Conservation (phyloP, 352 stramenopile genomes). For the Pythium dissotocum region DNA sequence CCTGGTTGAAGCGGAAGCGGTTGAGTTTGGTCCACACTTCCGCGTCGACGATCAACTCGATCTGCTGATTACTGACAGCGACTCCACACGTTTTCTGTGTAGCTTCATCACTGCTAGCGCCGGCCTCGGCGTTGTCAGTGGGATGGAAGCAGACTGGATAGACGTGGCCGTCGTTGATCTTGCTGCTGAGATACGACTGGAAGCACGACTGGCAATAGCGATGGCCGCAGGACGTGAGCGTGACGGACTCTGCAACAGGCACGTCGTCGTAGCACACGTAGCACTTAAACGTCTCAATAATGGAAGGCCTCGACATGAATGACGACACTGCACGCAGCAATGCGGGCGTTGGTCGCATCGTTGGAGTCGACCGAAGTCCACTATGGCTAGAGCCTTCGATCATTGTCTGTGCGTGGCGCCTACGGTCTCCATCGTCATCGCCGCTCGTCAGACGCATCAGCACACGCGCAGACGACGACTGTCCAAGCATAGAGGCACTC, state of each 20-base stretch:
- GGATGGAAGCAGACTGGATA: conserved; percentile 65
- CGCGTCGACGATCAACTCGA: conserved; percentile 3
- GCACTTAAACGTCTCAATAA: conserved; percentile 57
- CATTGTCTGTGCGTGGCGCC: no score
- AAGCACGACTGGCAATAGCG: conserved; percentile 61
- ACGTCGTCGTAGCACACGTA: conserved; percentile 74
- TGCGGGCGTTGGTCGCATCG: no score
- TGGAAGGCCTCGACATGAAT: no score
- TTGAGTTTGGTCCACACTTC: conserved; percentile 8
- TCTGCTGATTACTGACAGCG: neutral
- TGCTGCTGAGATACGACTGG: conserved; percentile 61
- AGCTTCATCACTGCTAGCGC: neutral
- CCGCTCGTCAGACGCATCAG: neutral
- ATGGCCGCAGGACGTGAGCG: conserved; percentile 51
- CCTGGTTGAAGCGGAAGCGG: conserved; percentile 18
- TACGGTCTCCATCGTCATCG: neutral
- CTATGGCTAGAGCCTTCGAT: no score
- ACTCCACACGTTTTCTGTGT: conserved; percentile 5
- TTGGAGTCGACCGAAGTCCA: no score
- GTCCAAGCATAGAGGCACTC: neutral
- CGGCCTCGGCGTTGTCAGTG: neutral
- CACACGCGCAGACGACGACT: neutral
- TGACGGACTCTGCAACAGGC: conserved; percentile 33
- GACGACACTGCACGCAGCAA: conserved; percentile 8
- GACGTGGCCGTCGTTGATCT: conserved; percentile 70